phyloP scores from a whole-genome alignment of 1,139 yeast genomes.

The Scheffersomyces cryptocercus region DNA sequence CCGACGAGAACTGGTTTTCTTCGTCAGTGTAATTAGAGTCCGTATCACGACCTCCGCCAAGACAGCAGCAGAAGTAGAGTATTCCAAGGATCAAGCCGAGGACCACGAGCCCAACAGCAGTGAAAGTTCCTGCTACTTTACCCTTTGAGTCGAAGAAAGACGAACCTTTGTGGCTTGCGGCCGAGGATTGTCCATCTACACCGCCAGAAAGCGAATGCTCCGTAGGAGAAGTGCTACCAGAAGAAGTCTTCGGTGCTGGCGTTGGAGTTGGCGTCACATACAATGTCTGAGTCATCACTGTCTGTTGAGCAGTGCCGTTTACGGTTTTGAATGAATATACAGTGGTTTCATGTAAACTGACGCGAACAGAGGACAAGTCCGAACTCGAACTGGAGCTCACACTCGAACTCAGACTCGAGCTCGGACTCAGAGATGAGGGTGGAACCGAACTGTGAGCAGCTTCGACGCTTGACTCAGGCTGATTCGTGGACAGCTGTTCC shows the following conservation, averaged over 20 bases:
- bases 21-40: slow-evolving; percentile 35
- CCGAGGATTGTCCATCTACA: slow-evolving; percentile 1
- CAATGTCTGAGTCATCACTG: slow-evolving; percentile 18
- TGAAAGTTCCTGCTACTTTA: slow-evolving; percentile 73
- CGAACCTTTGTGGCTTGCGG: slow-evolving; percentile 5
- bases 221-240: no score
- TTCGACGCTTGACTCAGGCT: not conserved
- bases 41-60: slow-evolving; percentile 12
- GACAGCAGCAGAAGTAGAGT: slow-evolving; percentile 41
- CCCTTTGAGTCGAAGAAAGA: slow-evolving; percentile 59
- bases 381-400: slow-evolving; percentile 8
- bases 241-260: not conserved
- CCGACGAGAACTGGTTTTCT: slow-evolving; percentile 38
- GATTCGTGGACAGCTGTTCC: slow-evolving; percentile 3
- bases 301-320: slow-evolving; percentile 19
- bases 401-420: slow-evolving; percentile 8
- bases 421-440: slow-evolving; percentile 1
- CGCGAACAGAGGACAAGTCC: slow-evolving; percentile 15
- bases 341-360: slow-evolving; percentile 14
- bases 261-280: slow-evolving; percentile 3
- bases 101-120: slow-evolving; percentile 63
- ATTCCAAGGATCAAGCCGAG: slow-evolving; percentile 38
- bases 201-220: slow-evolving; percentile 3
- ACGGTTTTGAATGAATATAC: slow-evolving; percentile 28
- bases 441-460: not conserved